These are phyloP conservation scores for Paecilomyces sp. DNA, from an alignment of 2,329 filamentous ascomycete species.

Conservation along the genomic window DNA sequence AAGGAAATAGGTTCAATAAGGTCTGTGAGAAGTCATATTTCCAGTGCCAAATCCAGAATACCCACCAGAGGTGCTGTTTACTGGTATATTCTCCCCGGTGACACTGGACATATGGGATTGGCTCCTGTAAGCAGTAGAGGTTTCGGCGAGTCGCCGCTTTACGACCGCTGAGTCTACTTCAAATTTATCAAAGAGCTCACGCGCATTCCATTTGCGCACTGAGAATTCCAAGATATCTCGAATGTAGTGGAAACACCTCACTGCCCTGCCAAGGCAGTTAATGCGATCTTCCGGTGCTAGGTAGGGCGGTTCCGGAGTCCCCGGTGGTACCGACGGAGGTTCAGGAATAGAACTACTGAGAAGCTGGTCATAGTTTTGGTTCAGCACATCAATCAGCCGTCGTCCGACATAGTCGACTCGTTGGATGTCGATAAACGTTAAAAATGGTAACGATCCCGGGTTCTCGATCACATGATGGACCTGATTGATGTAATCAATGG, in stretches of 20 bases:
- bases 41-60: slow-evolving; percentile 9
- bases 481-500: slow-evolving; percentile 70
- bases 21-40: slow-evolving; percentile 4
- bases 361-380: slow-evolving; percentile 44
- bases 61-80: slow-evolving; percentile 4
- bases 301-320: slow-evolving; percentile 24
- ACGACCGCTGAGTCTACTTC: slow-evolving; percentile 20
- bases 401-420: slow-evolving; percentile 66
- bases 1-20: not conserved
- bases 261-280: slow-evolving; percentile 24
- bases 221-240: slow-evolving; percentile 26
- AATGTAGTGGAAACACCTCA: slow-evolving; percentile 24
- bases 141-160: slow-evolving; percentile 6
- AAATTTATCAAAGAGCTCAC: slow-evolving; percentile 22
- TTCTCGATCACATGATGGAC: slow-evolving; percentile 62
- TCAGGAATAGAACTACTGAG: slow-evolving; percentile 23
- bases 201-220: slow-evolving; percentile 26
- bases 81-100: slow-evolving; percentile 5
- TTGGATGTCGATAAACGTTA: slow-evolving; percentile 83
- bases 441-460: slow-evolving; percentile 55
- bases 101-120: slow-evolving; percentile 7
- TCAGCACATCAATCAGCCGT: slow-evolving; percentile 51
- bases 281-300: slow-evolving; percentile 24
- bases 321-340: slow-evolving; percentile 20
- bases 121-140: slow-evolving; percentile 1